Evolutionary conservation across 805 yeast genomes (phyloP).

Genomic region (Torulaspora delbrueckii): DNA sequence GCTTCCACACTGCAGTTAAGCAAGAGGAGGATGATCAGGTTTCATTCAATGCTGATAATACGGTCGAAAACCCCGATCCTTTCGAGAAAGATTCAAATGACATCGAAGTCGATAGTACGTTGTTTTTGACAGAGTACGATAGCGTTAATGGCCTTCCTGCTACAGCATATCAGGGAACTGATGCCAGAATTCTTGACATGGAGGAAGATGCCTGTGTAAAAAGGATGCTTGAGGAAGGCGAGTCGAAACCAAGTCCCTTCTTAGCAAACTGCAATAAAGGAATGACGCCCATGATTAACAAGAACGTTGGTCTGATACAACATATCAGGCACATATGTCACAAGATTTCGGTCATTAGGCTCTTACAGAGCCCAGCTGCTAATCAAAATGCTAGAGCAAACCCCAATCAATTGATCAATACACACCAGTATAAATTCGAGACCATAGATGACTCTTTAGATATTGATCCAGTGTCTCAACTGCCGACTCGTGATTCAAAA

Average conservation of each 20-base stretch:
- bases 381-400: conserved; percentile 19
- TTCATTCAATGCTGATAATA: conserved; percentile 6
- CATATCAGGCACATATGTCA: conserved; percentile 83
- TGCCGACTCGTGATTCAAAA: conserved; percentile 59
- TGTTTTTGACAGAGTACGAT: conserved; percentile 78
- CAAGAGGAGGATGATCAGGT: conserved; percentile 33
- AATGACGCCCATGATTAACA: conserved; percentile 52
- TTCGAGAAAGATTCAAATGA: conserved; percentile 40
- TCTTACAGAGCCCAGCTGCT: conserved; percentile 56
- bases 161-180: conserved; percentile 48
- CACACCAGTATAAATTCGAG: conserved; percentile 35
- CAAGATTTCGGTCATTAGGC: conserved; percentile 80
- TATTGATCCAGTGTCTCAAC: conserved; percentile 75
- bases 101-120: conserved; percentile 51
- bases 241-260: conserved; percentile 34
- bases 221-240: conserved; percentile 35
- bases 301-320: conserved; percentile 75
- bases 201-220: conserved; percentile 44
- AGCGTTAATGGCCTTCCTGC: conserved; percentile 76
- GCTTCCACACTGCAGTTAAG: conserved; percentile 30
- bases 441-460: conserved; percentile 57
- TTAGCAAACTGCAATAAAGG: conserved; percentile 49
- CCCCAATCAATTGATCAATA: conserved; percentile 18
- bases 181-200: conserved; percentile 42
- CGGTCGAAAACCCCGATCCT: conserved; percentile 12